A percentile compares a stretch with the other conserved stretches of the same genome.
phyloP scores from a whole-genome alignment of 768 basidiomycete genomes.

The Lactifluus hygrophoroides region DNA sequence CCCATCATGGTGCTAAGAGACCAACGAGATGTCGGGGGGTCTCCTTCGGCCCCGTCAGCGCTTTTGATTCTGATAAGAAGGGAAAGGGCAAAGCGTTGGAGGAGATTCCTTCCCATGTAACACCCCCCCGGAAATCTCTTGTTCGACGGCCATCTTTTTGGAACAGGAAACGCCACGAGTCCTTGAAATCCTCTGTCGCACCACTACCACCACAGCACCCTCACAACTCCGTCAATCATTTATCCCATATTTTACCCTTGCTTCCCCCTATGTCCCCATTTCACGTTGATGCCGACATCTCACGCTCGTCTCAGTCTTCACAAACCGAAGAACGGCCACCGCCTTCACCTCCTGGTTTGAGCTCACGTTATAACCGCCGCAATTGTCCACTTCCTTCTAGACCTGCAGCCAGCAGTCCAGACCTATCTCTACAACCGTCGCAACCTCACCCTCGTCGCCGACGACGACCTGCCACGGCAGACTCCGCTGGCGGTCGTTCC shows the following conservation, averaged over 20 bases:
- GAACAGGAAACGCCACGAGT: slow-evolving; percentile 23
- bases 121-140: slow-evolving; percentile 18
- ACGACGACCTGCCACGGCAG: slow-evolving; percentile 38
- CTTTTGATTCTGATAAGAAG: slow-evolving; percentile 34
- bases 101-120: slow-evolving; percentile 22
- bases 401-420: slow-evolving; percentile 1
- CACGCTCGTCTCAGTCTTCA: slow-evolving; percentile 22
- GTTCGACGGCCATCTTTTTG: slow-evolving; percentile 20
- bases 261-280: slow-evolving; percentile 39
- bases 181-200: slow-evolving; percentile 32
- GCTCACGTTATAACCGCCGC: background rate
- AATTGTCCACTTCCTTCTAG: slow-evolving; percentile 3
- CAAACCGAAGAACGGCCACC: slow-evolving; percentile 24
- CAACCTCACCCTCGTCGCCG: background rate
- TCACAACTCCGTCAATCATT: slow-evolving; percentile 25
- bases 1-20: slow-evolving; percentile 20
- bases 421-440: slow-evolving; percentile 6
- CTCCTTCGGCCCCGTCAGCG: slow-evolving; percentile 43
- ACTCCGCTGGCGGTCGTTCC: slow-evolving; percentile 26
- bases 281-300: slow-evolving; percentile 27
- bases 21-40: slow-evolving; percentile 43
- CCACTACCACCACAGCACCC: slow-evolving; percentile 26
- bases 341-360: slow-evolving; percentile 16
- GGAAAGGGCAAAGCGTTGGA: slow-evolving; percentile 36
- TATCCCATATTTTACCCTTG: slow-evolving; percentile 31